phyloP scores from a whole-genome alignment of 768 basidiomycete species.

The Lentinula sp. region DNA sequence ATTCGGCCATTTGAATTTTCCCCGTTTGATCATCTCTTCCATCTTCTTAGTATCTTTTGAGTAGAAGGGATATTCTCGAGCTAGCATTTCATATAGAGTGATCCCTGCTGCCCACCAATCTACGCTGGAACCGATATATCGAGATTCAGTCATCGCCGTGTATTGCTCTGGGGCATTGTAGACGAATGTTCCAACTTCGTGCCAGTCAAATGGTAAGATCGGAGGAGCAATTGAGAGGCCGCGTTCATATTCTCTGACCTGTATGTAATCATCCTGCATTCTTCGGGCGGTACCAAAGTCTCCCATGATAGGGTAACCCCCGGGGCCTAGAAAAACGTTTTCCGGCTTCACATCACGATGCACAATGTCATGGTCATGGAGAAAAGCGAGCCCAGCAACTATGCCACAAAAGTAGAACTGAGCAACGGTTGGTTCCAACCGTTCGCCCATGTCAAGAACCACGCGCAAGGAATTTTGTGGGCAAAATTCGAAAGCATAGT shows the following conservation, averaged over 20 bases:
- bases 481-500: constrained; percentile 45
- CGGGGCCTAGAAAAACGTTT: constrained; percentile 48
- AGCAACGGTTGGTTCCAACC: constrained; percentile 23
- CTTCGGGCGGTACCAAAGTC: constrained; percentile 41
- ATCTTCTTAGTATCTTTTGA: constrained; percentile 19
- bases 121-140: constrained; percentile 20
- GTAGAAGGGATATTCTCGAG: constrained; percentile 25
- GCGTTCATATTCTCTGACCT: constrained; percentile 11
- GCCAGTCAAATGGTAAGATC: constrained; percentile 19
- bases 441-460: constrained; percentile 24
- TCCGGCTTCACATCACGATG: constrained; percentile 56
- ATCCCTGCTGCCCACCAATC: constrained; percentile 56
- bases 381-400: constrained; percentile 39
- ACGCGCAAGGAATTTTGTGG: constrained; percentile 37
- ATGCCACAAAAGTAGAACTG: constrained; percentile 56
- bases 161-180: constrained; percentile 48
- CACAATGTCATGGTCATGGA: constrained; percentile 36
- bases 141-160: constrained; percentile 10
- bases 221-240: constrained; percentile 7
- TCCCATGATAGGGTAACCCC: constrained; percentile 48
- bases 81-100: constrained; percentile 48
- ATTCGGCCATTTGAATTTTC: constrained; percentile 33
- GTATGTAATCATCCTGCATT: not conserved
- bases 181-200: constrained; percentile 33
- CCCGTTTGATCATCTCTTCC: constrained; percentile 18